Evolutionary conservation across 768 basidiomycete genomes (phyloP).

Genomic region (Suillus ampliporus): DNA sequence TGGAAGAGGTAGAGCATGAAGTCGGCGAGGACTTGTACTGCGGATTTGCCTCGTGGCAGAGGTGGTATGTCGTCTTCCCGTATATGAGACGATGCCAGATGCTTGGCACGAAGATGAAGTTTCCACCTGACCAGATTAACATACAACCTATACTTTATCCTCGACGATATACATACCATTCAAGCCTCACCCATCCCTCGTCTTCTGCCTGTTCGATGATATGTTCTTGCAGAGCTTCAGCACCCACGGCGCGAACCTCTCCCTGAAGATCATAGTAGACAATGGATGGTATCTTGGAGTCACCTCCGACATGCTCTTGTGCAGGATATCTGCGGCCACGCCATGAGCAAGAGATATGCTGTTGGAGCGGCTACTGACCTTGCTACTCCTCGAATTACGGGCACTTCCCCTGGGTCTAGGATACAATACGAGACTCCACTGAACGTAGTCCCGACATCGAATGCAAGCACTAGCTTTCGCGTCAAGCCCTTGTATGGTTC

Average conservation of each 20-base stretch:
- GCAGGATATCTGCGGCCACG: constrained; percentile 46
- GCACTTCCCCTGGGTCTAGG: constrained; percentile 41
- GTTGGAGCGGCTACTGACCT: constrained; percentile 24
- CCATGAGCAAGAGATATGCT: background rate
- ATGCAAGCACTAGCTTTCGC: constrained; percentile 50
- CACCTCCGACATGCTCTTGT: constrained; percentile 50
- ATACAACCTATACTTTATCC: background rate
- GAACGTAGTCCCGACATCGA: constrained; percentile 51
- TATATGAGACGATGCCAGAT: constrained; percentile 29
- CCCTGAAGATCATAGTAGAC: constrained; percentile 53
- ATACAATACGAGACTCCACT: constrained; percentile 46
- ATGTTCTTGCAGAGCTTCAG: constrained; percentile 44
- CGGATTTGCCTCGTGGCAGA: constrained; percentile 28
- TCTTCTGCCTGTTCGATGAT: constrained; percentile 46
- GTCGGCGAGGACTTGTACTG: constrained; percentile 28
- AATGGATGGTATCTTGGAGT: constrained; percentile 55
- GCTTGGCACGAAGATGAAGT: constrained; percentile 41
- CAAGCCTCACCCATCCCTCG: constrained; percentile 41
- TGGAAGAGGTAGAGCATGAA: constrained; percentile 35
- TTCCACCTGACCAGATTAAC: constrained; percentile 32
- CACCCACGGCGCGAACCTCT: constrained; percentile 46
- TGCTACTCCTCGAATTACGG: constrained; percentile 32
- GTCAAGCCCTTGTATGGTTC: constrained; percentile 41
- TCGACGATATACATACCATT: constrained; percentile 38
- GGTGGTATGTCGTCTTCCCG: constrained; percentile 26